Conservation (phyloP, 345 rosid genomes). For the Gynandropsis gynandra region DNA sequence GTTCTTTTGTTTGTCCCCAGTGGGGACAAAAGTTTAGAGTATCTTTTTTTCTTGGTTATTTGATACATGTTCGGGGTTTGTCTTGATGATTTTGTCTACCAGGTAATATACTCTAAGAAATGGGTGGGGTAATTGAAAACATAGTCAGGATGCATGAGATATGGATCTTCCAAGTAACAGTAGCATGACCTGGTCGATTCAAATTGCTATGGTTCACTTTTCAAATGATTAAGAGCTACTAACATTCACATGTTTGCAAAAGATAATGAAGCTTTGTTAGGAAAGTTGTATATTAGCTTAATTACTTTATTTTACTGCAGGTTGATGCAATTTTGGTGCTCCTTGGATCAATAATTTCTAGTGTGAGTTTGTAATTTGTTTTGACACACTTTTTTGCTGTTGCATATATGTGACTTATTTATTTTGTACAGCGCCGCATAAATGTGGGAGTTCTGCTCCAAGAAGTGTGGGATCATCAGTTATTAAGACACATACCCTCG, state of each 20-base stretch:
- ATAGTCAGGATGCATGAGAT: too few relatives aligned
- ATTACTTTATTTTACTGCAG: conserved; percentile 36
- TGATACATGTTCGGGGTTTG: too few relatives aligned
- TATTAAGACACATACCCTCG: conserved; percentile 63
- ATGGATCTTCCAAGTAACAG: conserved; percentile 6
- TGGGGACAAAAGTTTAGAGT: too few relatives aligned
- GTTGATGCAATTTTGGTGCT: conserved; percentile 72
- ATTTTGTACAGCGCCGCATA: conserved; percentile 41
- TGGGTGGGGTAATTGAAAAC: too few relatives aligned
- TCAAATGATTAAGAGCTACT: conserved; percentile 15
- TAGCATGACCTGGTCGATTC: conserved; percentile 12
- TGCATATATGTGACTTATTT: conserved; percentile 9
- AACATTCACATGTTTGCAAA: background rate
- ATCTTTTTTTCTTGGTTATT: too few relatives aligned
- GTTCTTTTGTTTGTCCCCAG: too few relatives aligned
- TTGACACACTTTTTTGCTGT: background rate
- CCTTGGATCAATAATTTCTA: conserved; percentile 61
- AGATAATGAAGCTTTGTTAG: conserved; percentile 11
- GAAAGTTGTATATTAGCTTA: background rate
- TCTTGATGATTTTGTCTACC: too few relatives aligned
- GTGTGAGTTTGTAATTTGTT: conserved; percentile 44
- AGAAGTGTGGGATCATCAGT: conserved; percentile 81
- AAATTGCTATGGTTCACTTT: conserved; percentile 2
- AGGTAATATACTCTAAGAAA: too few relatives aligned
- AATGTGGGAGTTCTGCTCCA: conserved; percentile 53